A percentile compares a stretch with the other conserved stretches of the same genome.
These are phyloP conservation scores for Teratosphaeria pseudoeucalypti DNA, from an alignment of 2,329 filamentous ascomycete genomes.

Conservation along the genomic window DNA sequence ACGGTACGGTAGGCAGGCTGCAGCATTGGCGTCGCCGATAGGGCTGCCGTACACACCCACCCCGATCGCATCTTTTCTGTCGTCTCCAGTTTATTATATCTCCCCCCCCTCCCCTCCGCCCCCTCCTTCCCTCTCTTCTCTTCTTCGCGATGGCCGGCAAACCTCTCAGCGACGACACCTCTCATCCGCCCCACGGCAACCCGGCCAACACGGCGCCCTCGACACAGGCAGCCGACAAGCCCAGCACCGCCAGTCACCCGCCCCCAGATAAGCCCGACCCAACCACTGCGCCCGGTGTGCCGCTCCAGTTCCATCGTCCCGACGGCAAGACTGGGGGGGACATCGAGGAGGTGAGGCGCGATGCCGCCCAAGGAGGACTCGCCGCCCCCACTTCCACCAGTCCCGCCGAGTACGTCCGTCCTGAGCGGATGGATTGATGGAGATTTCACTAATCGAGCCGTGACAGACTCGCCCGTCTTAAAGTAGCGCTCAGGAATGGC, in stretches of 20 bases:
- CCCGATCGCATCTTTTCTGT: background rate
- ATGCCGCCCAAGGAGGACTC: conserved; percentile 37
- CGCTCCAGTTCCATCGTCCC: conserved; percentile 5
- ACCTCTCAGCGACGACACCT: conserved; percentile 13
- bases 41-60: background rate
- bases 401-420: conserved; percentile 19
- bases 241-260: conserved; percentile 24
- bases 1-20: background rate
- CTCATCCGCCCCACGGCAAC: conserved; percentile 20
- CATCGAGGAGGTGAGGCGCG: conserved; percentile 16
- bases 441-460: conserved; percentile 39
- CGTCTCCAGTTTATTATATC: conserved; percentile 1
- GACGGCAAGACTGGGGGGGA: conserved; percentile 7
- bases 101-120: conserved; percentile 1
- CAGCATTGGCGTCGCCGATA: background rate
- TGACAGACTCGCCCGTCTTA: conserved; percentile 41
- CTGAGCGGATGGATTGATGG: background rate
- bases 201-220: conserved; percentile 17
- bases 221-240: conserved; percentile 17
- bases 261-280: conserved; percentile 23
- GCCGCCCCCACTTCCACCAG: conserved; percentile 40
- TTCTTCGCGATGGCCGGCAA: conserved; percentile 19
- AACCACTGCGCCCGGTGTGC: conserved; percentile 12
- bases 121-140: background rate
- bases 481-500: conserved; percentile 56